Conservation (phyloP, 2,329 filamentous ascomycete species). For the Thermoascus crustaceus region DNA sequence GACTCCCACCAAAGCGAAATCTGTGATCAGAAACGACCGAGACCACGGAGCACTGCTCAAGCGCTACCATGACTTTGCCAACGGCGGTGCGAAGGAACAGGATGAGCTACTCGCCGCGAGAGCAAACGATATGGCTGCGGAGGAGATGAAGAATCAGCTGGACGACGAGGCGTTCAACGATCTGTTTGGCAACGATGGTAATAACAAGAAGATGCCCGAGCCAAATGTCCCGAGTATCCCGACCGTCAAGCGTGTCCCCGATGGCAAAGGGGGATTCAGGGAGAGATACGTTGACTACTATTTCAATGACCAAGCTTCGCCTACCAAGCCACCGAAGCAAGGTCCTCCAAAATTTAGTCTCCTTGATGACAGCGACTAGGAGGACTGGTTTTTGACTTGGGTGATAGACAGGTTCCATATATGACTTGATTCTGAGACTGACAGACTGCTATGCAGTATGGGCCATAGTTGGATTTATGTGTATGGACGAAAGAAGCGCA, state of each 20-base stretch:
- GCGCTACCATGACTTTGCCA: conserved; percentile 22
- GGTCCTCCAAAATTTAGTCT: conserved; percentile 5
- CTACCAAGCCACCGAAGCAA: neutral
- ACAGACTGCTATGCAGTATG: too few relatives aligned
- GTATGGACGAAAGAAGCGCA: too few relatives aligned
- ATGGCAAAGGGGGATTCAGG: conserved; percentile 3
- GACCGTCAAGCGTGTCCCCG: neutral
- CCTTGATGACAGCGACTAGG: conserved; percentile 4
- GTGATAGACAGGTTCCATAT: too few relatives aligned
- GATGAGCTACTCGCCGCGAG: conserved; percentile 17
- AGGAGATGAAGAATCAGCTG: conserved; percentile 9
- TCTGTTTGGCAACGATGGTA: conserved; percentile 10
- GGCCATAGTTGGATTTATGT: too few relatives aligned
- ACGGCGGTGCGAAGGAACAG: conserved; percentile 21
- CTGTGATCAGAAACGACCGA: conserved; percentile 4
- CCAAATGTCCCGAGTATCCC: neutral
- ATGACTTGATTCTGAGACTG: too few relatives aligned
- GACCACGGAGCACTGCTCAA: conserved; percentile 10
- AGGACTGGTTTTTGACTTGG: too few relatives aligned
- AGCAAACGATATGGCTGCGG: conserved; percentile 6
- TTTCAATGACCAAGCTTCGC: neutral
- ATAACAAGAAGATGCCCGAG: neutral
- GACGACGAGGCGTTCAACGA: conserved; percentile 12
- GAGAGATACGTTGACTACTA: conserved; percentile 1
- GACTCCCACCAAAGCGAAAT: neutral